Base-by-base conservation (phyloP, 768 basidiomycete genomes). In the Boletus reticuloceps region DNA sequence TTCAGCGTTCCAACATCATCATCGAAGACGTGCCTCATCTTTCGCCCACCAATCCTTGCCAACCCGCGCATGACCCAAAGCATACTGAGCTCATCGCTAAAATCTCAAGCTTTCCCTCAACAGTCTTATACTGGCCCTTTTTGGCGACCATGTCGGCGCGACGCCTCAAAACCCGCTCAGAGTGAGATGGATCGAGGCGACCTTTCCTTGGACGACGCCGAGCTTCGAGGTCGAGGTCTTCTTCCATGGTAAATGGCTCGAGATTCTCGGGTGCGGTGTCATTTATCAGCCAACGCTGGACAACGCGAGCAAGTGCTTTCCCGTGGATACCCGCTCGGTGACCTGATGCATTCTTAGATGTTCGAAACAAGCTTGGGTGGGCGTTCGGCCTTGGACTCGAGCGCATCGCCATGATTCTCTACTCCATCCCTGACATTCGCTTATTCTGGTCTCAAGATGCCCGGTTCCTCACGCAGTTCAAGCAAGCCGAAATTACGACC, bases 141-240 rank as follows among this genome's bases (percentile, higher is more conserved):
- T 98, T 69, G 89, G 90, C 5, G 79, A 77, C 10, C 77, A 70
- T 12, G 77, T 75, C 17, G 81, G 75, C 12, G 75, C 76, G 27
- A 77, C 72, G 22, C 75, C 75, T 17, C 76, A 80, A 37, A 82
- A 89, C 47, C 95, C 97, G 25, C 76, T 99, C 58, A 79, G 83
- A 59, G 89, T 99, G 27, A 79, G 97, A 20, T 99, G 97, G 97
- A 98, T 98, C 59, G 94, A 98, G 68, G 93, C 96, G 3, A 92
- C 90, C 66, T 98, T 99, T 74, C 97, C 97, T 2, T 99, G 96
- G 79, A 99, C 97, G 52, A 89, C 86, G 56, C 97, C 97, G 10
- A 97, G 94, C 69, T 99, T 91, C 67, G 96, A 99, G 68, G 95
- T 99, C 40, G 97, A 99, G 69, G 94, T 98, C 6, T 88, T 95